Base-by-base conservation (phyloP, 2,329 filamentous ascomycete genomes). In the Clarireedia sp. region DNA sequence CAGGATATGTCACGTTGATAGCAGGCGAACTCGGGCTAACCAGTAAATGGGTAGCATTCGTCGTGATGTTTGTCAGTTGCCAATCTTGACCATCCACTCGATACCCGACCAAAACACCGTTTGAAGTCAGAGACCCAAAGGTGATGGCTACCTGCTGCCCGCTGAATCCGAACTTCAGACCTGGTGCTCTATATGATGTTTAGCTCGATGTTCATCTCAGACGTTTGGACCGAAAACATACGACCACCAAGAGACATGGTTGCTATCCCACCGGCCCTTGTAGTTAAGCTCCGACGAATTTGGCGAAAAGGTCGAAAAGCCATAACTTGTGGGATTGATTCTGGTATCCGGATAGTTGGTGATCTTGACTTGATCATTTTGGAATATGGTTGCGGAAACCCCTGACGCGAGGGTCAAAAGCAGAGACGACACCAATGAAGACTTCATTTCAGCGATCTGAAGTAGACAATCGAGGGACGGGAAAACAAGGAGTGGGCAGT, bases 241-340 rank as follows among this genome's bases (percentile, higher is more conserved):
- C 76, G 77, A 79, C 79, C 78, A 82, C 76, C 77, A 84, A 1
- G 78, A 83, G 48, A 82, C 74, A 60, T 79, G 73, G 60, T 79
- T 75, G 36, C 75, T 79, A 64, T 84, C 80, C 81, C 81, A 85
- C 56, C 80, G 72, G 5, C 81, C 81, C 63, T 83, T 82, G 71
- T 83, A 85, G 0, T 78, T 78, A 9, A 85, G 71, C 62, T 83
- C 78, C 1, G 73, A 66, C 1, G 77, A 73, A 63, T 78, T 72
- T 3, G 79, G 73, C 3, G 71, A 68, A 60, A 80, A 84, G 1
- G 71, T 78, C 29, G 66, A 72, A 71, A 75, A 78, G 36, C 72
- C 70, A 47, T 70, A 69, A 16, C 59, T 57, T 9, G 66, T 62
- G 2, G 62, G 57, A 45, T 74, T 64, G 48, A 75, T 66, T 29